Base-by-base conservation (phyloP, 2,329 filamentous ascomycete genomes). In the Verruconis gallopava region DNA sequence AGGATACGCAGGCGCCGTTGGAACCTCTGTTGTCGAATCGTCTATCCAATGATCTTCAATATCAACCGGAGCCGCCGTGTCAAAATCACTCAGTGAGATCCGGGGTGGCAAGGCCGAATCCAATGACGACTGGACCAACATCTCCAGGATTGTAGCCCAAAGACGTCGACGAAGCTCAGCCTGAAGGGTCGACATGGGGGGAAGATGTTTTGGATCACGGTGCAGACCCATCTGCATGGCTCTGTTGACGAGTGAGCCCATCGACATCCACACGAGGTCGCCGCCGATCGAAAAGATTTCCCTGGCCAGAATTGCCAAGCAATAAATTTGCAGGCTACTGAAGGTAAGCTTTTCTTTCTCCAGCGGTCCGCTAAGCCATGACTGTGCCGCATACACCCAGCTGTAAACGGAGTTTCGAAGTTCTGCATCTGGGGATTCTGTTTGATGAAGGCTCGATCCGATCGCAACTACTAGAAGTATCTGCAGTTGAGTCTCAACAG, bases 111-210 rank as follows among this genome's bases (percentile, higher is more conserved):
- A 51, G 0, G 49, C 57, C 1, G 55, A 50, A 36, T 57, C 56
- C 12, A 61, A 38, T 11, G 52, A 49, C 0, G 57, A 47, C 33
- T 62, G 59, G 1, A 57, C 32, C 18, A 47, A 47, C 19, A 62
- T 44, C 40, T 62, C 59, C 3, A 61, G 28, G n/a, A 62, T 53
- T 1, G 57, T 60, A 21, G 53, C 53, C 58, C 58, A 61, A 3
- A 62, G 46, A 18, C 55, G 45, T 35, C 58, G 45, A 14, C 58
- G 51, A 1, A 58, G 39, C 34, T 60, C 55, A 13, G 47, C 42
- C 3, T 52, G 44, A 3, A 48, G 34, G 2, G 44, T 2, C 1
- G 45, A 40, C 44, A 53, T 50, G 2, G 40, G 25, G 2, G 46
- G 45, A 6, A 59, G 44, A 22, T 51, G 46, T 2, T 41, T 42